Base-by-base conservation (phyloP, 495 filamentous ascomycete species). In the Penicillium flavigenum region DNA sequence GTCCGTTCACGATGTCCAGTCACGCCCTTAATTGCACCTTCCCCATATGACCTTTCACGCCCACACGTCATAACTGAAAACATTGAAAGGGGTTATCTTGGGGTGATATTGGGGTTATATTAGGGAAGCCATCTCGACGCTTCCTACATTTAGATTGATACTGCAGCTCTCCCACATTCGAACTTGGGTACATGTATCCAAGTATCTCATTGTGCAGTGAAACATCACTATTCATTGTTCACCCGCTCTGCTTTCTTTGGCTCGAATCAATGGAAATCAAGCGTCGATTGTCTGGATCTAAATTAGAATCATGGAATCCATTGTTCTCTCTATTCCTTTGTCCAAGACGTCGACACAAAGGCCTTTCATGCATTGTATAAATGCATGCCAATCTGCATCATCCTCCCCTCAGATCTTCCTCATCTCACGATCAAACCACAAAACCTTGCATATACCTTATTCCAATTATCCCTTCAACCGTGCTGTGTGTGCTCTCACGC, bases 11-110 rank as follows among this genome's bases (percentile, higher is more conserved):
- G 59, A 55, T 64, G 58, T 55, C 59, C 14, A 6, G 53, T 67
- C 64, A 67, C 59, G 52, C 57, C 34, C 55, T 31, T 48, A 38
- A 44, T 38, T 32, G 43, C 47, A 31, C 47, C 56, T 46, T 31
- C 7, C 20, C 41, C 64, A 51, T 57, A 62, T 67, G 64, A 67
- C 59, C 56, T 39, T 44, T n/a, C 34, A 44, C 49, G 55, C 44
- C 47, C 64, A 50, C 55, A 46, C 41, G 62, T 64, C 59, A 67
- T 49, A 38, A 29, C 16, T 34, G 29, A 14, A 38, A 29, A 7
- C 11, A 4, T 14, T 12, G 29, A 9, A 20, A 48, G 3, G 36
- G 16, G 8, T 41, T 46, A 60, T 60, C 51, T 57, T 46, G 2
- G 27, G 19, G 8, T 46, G 46, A 60, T 60, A 57, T 57, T 20